Percentiles rank a stretch among this genome's conserved stretches.
Evolutionary conservation across 352 stramenopile species (phyloP).

Genomic region (Phytophthora aleatoria): DNA sequence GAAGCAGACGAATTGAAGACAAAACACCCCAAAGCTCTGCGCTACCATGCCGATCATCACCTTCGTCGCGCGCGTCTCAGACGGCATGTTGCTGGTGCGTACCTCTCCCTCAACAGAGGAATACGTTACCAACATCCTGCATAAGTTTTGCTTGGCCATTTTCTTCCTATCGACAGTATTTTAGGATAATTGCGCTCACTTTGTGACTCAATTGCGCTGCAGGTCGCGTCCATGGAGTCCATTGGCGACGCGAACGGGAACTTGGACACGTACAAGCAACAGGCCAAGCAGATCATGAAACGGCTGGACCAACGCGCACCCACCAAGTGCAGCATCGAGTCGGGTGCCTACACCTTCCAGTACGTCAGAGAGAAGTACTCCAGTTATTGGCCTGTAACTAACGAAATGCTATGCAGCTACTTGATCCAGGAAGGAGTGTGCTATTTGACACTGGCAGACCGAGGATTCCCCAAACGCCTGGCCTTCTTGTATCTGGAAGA

Average conservation of each 20-base stretch:
- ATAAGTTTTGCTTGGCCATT: constrained; percentile 3
- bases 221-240: constrained; percentile 95
- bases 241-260: constrained; percentile 83
- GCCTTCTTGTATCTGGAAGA: constrained; percentile 98
- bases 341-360: constrained; percentile 91
- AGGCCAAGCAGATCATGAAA: constrained; percentile 96
- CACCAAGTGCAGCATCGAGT: constrained; percentile 95
- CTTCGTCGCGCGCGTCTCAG: constrained; percentile 93
- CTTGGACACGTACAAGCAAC: constrained; percentile 90
- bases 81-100: constrained; percentile 92
- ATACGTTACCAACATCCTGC: background rate
- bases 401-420: constrained; percentile 73
- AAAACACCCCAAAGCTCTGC: background rate
- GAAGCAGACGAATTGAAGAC: constrained; percentile 10
- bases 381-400: background rate
- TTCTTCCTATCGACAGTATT: background rate
- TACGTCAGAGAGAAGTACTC: constrained; percentile 48
- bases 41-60: constrained; percentile 93
- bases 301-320: constrained; percentile 90
- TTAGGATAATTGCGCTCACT: background rate
- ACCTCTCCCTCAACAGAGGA: background rate
- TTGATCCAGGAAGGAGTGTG: constrained; percentile 97
- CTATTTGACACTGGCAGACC: constrained; percentile 97
- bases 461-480: constrained; percentile 96
- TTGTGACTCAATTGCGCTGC: constrained; percentile 1